Evolutionary conservation across 1,284 basidiomycete genomes (phyloP), one percentile per base, ranked within the genome.

Genomic region (Puccinia novopanici): DNA sequence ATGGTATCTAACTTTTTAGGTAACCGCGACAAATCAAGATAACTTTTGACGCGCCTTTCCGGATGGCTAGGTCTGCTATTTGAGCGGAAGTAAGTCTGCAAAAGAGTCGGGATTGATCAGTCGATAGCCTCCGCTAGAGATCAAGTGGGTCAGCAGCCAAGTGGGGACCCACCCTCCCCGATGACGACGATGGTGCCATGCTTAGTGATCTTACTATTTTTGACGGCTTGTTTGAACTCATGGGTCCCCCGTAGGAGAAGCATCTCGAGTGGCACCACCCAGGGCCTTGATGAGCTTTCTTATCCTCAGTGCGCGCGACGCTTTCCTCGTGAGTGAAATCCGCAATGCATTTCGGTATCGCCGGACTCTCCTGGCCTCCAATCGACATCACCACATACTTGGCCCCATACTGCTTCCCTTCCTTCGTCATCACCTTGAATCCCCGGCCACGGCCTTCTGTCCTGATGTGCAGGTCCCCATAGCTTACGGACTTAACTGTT

Each of bases 311-410:
- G 22, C 6, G 15, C 19, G 40, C 34, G 30, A 4, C 2, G 4
- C 40, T 57, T 13, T 27, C 45, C 50, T 45, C 34, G 17, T 59
- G 34, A 30, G 42, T 3, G 40, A 34, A 52, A 42, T 59, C 45
- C 15, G 19, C 54, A 19, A 80, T 34, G 48, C 55, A 80, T 42
- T 71, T 45, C 37, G 78, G 78, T 52, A 80, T 72, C 13, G 45
- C 37, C 9, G 78, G 78, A 55, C 24, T 45, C 70, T 80, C 78
- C 55, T 80, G 78, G 42, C 70, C 70, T 27, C 78, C 78, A 48
- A 80, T 80, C 4, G 78, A 80, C 71, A 80, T 80, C 50, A 80
- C 71, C 17, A 80, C 78, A 55, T 74, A 74, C 50, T 72, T 80
- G 24, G 78, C 70, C 8, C 78, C 78, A 34, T 67, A 80, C 67